phyloP scores from a whole-genome alignment of 192 early-diverging fungal genomes.

The Lobosporangium transversale region DNA sequence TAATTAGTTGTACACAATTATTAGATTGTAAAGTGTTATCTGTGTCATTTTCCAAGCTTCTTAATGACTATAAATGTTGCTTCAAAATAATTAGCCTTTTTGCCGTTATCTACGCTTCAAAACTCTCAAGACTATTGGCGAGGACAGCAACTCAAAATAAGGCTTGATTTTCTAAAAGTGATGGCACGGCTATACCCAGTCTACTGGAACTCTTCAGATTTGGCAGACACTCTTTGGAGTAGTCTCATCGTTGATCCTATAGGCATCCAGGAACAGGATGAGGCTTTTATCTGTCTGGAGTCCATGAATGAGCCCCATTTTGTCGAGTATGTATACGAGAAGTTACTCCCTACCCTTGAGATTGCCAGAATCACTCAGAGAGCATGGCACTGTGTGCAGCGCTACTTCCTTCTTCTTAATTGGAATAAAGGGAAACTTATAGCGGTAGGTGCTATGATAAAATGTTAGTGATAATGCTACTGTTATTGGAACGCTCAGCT shows the following conservation, averaged over 20 bases:
- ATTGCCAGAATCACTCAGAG: constrained; percentile 48
- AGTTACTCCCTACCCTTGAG: constrained; percentile 45
- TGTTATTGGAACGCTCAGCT: neutral
- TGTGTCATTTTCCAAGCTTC: neutral
- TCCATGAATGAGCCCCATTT: constrained; percentile 44
- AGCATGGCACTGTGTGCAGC: constrained; percentile 51
- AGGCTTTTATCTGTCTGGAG: constrained; percentile 54
- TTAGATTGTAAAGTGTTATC: neutral
- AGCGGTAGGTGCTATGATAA: constrained; percentile 23
- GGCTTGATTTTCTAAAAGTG: constrained; percentile 49
- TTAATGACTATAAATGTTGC: neutral
- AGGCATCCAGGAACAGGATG: constrained; percentile 53
- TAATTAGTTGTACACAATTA: constrained; percentile 2
- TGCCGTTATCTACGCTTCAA: constrained; percentile 8
- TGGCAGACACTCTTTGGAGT: constrained; percentile 57
- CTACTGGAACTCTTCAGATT: constrained; percentile 46
- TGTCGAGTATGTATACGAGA: constrained; percentile 52
- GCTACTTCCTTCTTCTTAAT: constrained; percentile 55
- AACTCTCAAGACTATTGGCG: constrained; percentile 26
- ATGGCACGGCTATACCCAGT: constrained; percentile 41
- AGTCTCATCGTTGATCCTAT: constrained; percentile 57
- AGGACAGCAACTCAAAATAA: constrained; percentile 21
- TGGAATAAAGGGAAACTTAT: constrained; percentile 31
- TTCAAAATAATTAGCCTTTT: constrained; percentile 16
- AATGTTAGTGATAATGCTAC: neutral